Conservation (phyloP, 345 rosid species). For the Populus deltoides region DNA sequence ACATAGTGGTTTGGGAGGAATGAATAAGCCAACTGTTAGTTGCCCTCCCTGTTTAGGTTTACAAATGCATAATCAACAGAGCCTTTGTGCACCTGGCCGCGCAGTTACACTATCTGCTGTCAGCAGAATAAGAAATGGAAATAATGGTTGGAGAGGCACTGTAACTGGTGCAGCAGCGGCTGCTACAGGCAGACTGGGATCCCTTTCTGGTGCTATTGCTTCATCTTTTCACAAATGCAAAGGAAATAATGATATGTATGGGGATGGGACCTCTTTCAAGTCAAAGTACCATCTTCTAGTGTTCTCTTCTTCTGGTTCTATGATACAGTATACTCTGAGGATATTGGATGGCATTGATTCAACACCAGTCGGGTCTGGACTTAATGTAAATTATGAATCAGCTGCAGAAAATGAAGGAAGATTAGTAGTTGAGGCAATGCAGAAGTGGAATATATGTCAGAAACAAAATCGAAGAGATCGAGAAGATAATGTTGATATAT, state of each 20-base stretch:
- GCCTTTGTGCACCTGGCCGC: conserved; percentile 42
- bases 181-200: conserved; percentile 72
- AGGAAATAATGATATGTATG: conserved; percentile 34
- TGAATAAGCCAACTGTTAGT: conserved; percentile 35
- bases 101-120: conserved; percentile 72
- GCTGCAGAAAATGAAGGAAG: conserved; percentile 61
- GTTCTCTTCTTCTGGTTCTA: conserved; percentile 73
- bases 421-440: conserved; percentile 62
- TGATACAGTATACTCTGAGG: conserved; percentile 71
- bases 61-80: conserved; percentile 34
- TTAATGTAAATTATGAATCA: conserved; percentile 42
- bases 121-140: conserved; percentile 77
- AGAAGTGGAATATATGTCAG: conserved; percentile 82
- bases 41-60: conserved; percentile 37
- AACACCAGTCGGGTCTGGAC: conserved; percentile 29
- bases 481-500: conserved; percentile 73
- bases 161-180: conserved; percentile 79
- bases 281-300: conserved; percentile 65
- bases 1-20: conserved; percentile 27
- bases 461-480: conserved; percentile 67
- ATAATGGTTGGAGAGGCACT: conserved; percentile 74
- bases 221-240: conserved; percentile 66
- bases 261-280: conserved; percentile 32
- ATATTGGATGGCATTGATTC: conserved; percentile 38
- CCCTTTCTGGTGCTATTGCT: conserved; percentile 67